Percentiles rank a stretch among this genome's conserved stretches.
phyloP scores from a whole-genome alignment of 257 asterid genomes.

The Fraxinus quadrangulata region DNA sequence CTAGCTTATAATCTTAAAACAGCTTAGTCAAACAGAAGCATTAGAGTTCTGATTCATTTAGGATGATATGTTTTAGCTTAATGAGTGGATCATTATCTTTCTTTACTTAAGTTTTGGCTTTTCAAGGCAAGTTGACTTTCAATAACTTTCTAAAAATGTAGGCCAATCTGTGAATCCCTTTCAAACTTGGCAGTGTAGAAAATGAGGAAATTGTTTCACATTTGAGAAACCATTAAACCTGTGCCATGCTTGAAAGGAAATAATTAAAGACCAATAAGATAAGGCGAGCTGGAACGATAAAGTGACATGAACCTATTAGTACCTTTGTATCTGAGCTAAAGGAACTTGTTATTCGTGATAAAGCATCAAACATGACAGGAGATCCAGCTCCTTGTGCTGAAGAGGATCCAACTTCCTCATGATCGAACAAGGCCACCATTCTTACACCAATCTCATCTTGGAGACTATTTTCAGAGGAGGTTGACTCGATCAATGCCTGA shows the following conservation, averaged over 20 bases:
- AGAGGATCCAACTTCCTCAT: slow-evolving; percentile 92
- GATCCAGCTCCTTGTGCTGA: slow-evolving; percentile 99
- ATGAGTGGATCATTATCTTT: not conserved
- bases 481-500: slow-evolving; percentile 91
- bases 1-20: no score
- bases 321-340: slow-evolving; percentile 84
- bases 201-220: not conserved
- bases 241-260: not conserved
- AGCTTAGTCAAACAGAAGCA: no score
- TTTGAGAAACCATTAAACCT: not conserved
- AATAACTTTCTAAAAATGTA: no score
- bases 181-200: not conserved
- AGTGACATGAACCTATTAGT: slow-evolving; percentile 9
- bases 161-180: no score
- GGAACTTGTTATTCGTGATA: slow-evolving; percentile 77
- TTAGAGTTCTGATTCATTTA: not conserved
- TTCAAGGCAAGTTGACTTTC: no score
- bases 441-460: slow-evolving; percentile 80
- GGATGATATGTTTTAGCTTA: not conserved
- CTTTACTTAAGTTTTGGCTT: not conserved
- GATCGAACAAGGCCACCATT: slow-evolving; percentile 94
- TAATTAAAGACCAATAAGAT: slow-evolving; percentile 7
- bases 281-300: slow-evolving; percentile 4
- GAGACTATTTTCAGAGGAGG: slow-evolving; percentile 67
- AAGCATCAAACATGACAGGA: slow-evolving; percentile 80